Evolutionary conservation across 2,329 filamentous ascomycete species (phyloP), one percentile per base, ranked within the genome.

Genomic region (Calonectria henricotiae): DNA sequence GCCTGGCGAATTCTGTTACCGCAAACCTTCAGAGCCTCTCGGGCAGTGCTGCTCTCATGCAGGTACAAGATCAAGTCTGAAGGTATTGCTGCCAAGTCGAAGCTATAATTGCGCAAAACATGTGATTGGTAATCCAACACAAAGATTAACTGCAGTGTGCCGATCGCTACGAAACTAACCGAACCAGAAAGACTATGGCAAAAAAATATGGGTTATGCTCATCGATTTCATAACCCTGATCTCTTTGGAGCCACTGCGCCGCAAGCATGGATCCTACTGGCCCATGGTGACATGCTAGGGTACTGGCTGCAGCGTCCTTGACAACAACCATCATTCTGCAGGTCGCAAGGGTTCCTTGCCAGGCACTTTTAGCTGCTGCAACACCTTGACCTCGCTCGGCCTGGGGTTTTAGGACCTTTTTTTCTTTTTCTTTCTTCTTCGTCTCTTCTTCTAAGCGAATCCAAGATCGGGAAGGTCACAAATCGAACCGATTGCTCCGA

Each of bases 181-280:
- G 60, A 54, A 55, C 43, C 1, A 58, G 65, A 5, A 55, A 62
- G 17, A n/a, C 4, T 17, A 51, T 43, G 25, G 65, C 58, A n/a
- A 55, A 8, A 8, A 8, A 63, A 54, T 0, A 67, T 67, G 58
- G 49, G 43, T n/a, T 23, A 62, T 20, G 65, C 65, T 17, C 46
- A 44, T 7, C 27, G 65, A 55, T 23, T 67, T 30, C 65, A 62
- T 8, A 67, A 67, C 44, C 61, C 55, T 7, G 65, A 67, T 39
- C 49, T 67, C 3, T 62, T 55, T 55, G 65, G 55, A 17, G 65
- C 54, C 23, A 43, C 58, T 20, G 65, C 65, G 12, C 61, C 61
- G 64, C 41, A 49, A 61, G 13, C 60, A 65, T 23, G 49, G 61
- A 20, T 47, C 60, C 0, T 47, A 65, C 41, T 65, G 66, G 61